A percentile compares a stretch with the other conserved stretches of the same genome.
phyloP scores from a whole-genome alignment of 371 early-diverging fungal genomes.

The Mucor irregularis region DNA sequence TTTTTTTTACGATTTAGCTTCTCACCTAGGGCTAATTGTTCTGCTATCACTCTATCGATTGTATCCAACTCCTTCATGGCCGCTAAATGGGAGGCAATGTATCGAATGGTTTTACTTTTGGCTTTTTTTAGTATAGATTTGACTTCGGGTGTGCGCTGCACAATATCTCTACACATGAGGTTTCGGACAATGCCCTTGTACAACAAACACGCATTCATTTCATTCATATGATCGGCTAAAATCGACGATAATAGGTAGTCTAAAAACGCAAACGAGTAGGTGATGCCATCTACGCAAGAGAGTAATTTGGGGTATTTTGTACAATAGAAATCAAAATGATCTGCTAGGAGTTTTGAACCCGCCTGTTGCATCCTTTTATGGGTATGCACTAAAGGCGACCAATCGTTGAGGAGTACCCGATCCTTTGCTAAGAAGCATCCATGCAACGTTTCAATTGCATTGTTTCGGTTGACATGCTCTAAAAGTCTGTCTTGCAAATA shows the following conservation, averaged over 20 bases:
- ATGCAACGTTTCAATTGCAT: conserved; percentile 34
- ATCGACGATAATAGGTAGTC: conserved; percentile 23
- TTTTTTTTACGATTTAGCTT: background rate
- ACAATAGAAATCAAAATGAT: conserved; percentile 32
- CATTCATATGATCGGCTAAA: conserved; percentile 21
- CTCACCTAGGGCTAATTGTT: conserved; percentile 29
- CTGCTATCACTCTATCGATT: conserved; percentile 24
- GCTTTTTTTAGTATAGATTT: conserved; percentile 25
- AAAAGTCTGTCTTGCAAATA: conserved; percentile 19
- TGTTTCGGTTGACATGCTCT: conserved; percentile 25
- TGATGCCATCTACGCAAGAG: conserved; percentile 38
- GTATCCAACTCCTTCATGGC: conserved; percentile 20
- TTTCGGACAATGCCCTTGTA: conserved; percentile 34
- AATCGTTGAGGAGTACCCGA: background rate
- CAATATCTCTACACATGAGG: conserved; percentile 33
- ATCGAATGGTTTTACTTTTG: conserved; percentile 16
- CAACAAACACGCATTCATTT: conserved; percentile 18
- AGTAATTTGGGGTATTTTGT: conserved; percentile 31
- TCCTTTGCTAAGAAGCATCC: conserved; percentile 27
- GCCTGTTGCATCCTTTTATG: background rate
- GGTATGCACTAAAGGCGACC: background rate
- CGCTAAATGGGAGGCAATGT: conserved; percentile 18
- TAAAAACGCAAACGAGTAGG: conserved; percentile 30
- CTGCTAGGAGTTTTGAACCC: conserved; percentile 14
- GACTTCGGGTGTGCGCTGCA: conserved; percentile 17